These are phyloP conservation scores for Globisporangium solare DNA, from an alignment of 352 stramenopile genomes.

Conservation along the genomic window DNA sequence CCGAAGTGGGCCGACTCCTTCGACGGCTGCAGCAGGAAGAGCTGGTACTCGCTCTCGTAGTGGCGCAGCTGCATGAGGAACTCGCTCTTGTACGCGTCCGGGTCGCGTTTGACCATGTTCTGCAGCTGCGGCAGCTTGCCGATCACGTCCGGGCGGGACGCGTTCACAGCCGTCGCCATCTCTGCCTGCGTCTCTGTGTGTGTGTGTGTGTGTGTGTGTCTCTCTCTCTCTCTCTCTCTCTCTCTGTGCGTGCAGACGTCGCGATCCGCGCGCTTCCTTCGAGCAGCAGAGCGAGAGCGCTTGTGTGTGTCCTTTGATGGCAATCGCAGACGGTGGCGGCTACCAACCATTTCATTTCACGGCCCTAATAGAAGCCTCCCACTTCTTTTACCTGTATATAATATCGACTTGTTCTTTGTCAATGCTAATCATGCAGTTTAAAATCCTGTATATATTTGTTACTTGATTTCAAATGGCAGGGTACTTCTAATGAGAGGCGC, in stretches of 20 bases:
- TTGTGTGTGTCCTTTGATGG: constrained; percentile 9
- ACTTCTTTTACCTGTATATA: not conserved
- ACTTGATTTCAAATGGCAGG: too few relatives aligned
- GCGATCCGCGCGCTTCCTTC: not conserved
- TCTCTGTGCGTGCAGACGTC: constrained; percentile 3
- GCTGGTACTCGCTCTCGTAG: constrained; percentile 94
- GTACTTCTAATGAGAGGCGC: too few relatives aligned
- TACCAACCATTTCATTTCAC: constrained; percentile 12
- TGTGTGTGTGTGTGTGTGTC: constrained; percentile 9
- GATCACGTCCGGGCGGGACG: constrained; percentile 81
- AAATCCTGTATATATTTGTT: too few relatives aligned
- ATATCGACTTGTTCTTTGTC: too few relatives aligned
- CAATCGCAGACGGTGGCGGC: not conserved
- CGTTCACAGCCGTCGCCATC: constrained; percentile 65
- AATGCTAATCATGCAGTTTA: not conserved
- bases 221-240: constrained; percentile 12
- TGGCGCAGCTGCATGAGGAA: constrained; percentile 97
- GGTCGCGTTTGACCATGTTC: constrained; percentile 99
- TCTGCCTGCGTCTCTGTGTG: not conserved
- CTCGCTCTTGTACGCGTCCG: constrained; percentile 93
- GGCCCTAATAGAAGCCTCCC: not conserved
- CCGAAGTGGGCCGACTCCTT: constrained; percentile 92
- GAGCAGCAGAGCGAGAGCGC: not conserved
- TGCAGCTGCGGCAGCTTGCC: constrained; percentile 94
- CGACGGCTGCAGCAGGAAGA: constrained; percentile 92